Percentiles rank a stretch among this genome's conserved stretches.
These are phyloP conservation scores for Aspergillus novofumigatus DNA, from an alignment of 2,329 filamentous ascomycete genomes.

Conservation along the genomic window DNA sequence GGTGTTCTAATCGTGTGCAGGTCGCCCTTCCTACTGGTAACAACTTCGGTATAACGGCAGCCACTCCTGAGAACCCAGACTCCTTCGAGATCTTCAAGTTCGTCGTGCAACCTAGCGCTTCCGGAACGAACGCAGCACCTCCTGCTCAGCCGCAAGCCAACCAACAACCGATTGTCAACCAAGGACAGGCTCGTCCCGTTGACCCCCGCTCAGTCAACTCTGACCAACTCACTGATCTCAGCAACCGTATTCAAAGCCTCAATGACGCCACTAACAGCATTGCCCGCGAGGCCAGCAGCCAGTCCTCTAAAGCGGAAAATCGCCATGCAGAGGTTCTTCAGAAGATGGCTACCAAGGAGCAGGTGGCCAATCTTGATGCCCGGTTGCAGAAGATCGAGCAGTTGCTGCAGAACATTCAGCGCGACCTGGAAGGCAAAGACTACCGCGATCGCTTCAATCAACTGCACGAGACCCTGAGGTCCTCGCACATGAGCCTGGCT, in stretches of 20 bases:
- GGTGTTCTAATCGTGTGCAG: conserved; percentile 33
- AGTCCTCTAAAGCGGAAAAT: conserved; percentile 51
- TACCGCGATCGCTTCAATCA: conserved; percentile 53
- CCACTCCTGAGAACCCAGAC: conserved; percentile 85
- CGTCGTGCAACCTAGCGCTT: conserved; percentile 56
- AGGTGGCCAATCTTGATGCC: conserved; percentile 39
- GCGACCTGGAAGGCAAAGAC: conserved; percentile 54
- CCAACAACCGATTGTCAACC: conserved; percentile 21
- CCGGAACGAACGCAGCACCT: conserved; percentile 13
- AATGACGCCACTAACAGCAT: conserved; percentile 58
- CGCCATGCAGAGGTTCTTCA: conserved; percentile 49
- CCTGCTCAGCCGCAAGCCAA: conserved; percentile 13
- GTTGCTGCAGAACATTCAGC: conserved; percentile 47
- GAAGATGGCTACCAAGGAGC: conserved; percentile 34
- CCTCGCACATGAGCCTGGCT: conserved; percentile 50
- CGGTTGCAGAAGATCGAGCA: conserved; percentile 53
- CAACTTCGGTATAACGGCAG: conserved; percentile 80
- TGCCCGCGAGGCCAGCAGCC: conserved; percentile 48
- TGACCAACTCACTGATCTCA: conserved; percentile 74
- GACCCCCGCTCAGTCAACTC: conserved; percentile 40
- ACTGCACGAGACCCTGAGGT: conserved; percentile 51
- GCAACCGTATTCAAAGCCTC: conserved; percentile 69
- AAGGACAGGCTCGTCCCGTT: conserved; percentile 21
- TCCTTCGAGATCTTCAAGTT: conserved; percentile 93
- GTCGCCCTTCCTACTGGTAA: conserved; percentile 76